Conservation (phyloP, 495 filamentous ascomycete genomes). For the Haplographium delicatum region DNA sequence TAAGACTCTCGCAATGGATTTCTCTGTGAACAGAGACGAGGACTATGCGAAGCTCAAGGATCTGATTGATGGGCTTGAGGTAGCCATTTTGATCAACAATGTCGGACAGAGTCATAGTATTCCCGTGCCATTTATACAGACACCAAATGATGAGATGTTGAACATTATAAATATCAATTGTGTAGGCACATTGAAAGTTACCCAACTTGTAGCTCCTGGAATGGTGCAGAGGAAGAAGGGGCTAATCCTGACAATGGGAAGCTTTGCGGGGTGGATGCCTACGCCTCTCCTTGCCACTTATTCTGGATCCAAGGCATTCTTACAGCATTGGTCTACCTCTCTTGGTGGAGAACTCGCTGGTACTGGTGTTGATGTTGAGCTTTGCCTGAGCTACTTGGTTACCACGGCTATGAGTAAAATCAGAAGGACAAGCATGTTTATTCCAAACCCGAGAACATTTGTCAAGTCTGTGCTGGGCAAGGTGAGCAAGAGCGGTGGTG, state of each 20-base stretch:
- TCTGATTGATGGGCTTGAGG: slow-evolving; percentile 65
- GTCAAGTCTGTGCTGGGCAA: slow-evolving; percentile 74
- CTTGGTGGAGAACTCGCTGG: slow-evolving; percentile 77
- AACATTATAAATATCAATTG: slow-evolving; percentile 96
- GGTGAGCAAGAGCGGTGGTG: slow-evolving; percentile 73
- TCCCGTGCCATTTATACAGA: slow-evolving; percentile 82
- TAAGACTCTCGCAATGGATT: slow-evolving; percentile 86
- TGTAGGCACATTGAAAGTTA: slow-evolving; percentile 78
- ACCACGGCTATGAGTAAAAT: slow-evolving; percentile 96
- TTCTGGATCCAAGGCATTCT: slow-evolving; percentile 95
- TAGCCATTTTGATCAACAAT: slow-evolving; percentile 93
- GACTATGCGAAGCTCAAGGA: slow-evolving; percentile 70
- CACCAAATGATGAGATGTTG: slow-evolving; percentile 68
- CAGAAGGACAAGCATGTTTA: slow-evolving; percentile 63
- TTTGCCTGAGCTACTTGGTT: slow-evolving; percentile 87
- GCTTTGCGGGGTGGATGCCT: slow-evolving; percentile 84
- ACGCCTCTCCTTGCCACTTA: slow-evolving; percentile 94
- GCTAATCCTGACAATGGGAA: slow-evolving; percentile 94
- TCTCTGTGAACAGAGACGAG: slow-evolving; percentile 63
- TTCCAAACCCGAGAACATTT: slow-evolving; percentile 78
- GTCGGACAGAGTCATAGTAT: slow-evolving; percentile 92
- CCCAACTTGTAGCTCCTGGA: slow-evolving; percentile 75
- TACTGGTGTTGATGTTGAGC: slow-evolving; percentile 74
- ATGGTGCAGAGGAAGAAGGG: slow-evolving; percentile 80
- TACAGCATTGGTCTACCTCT: slow-evolving; percentile 91